These are phyloP conservation scores for Brassica nigra DNA, from an alignment of 345 rosid genomes.

Conservation along the genomic window DNA sequence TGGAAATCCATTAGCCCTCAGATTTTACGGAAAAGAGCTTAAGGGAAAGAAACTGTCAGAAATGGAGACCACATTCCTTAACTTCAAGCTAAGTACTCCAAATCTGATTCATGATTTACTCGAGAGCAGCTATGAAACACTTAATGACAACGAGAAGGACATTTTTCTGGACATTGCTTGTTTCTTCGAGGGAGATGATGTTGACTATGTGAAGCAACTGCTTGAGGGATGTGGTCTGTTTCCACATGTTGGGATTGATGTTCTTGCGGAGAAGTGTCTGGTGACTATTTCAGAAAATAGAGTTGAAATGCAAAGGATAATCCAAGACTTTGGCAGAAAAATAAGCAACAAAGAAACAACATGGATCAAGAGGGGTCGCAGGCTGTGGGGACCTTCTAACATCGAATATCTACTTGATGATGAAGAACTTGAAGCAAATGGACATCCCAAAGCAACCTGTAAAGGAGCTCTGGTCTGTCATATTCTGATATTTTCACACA, in stretches of 20 bases:
- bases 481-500: neutral
- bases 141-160: constrained; percentile 2
- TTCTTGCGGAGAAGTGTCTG: constrained; percentile 39
- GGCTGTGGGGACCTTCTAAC: constrained; percentile 21
- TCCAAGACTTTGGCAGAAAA: constrained; percentile 33
- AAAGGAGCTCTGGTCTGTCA: neutral
- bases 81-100: neutral
- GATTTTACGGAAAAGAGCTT: neutral
- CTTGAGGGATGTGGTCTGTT: constrained; percentile 34
- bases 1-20: constrained; percentile 45
- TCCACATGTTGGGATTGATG: constrained; percentile 28
- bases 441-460: neutral
- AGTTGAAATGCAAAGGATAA: constrained; percentile 26
- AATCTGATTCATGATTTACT: neutral
- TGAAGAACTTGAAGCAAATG: neutral
- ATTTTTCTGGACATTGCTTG: constrained; percentile 34
- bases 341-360: no score
- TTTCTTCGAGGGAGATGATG: constrained; percentile 15
- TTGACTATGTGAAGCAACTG: constrained; percentile 14
- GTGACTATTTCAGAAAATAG: constrained; percentile 7
- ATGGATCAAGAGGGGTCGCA: constrained; percentile 6
- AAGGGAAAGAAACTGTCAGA: neutral
- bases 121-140: constrained; percentile 20
- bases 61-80: neutral
- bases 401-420: constrained; percentile 27